phyloP scores from a whole-genome alignment of 257 asterid genomes.

The Plantago ovata region DNA sequence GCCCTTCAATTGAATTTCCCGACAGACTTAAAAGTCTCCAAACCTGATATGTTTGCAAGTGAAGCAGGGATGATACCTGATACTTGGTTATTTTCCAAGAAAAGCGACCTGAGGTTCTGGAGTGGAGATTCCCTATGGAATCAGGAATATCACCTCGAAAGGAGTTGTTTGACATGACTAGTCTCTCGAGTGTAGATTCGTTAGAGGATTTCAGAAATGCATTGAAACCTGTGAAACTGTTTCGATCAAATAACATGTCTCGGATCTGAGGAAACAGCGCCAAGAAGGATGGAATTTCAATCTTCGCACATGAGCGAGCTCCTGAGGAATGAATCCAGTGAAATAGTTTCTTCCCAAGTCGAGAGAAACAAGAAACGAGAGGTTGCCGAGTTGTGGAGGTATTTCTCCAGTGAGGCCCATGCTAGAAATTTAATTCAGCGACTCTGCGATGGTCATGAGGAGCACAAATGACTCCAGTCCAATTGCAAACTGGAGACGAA shows the following conservation, averaged over 20 bases:
- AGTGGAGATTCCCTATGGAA: conserved; percentile 2
- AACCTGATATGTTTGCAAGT: conserved; percentile 2
- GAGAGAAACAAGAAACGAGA: conserved; percentile 8
- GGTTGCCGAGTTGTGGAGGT: conserved; percentile 1
- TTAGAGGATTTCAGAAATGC: not conserved
- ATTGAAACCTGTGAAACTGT: not conserved
- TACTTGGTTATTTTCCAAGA: not conserved
- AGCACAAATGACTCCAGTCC: conserved; percentile 19
- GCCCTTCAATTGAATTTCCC: conserved; percentile 13
- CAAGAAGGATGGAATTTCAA: not conserved
- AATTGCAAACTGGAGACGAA: conserved; percentile 3
- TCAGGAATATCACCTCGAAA: not conserved
- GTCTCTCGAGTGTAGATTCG: not conserved
- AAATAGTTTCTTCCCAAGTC: conserved; percentile 1
- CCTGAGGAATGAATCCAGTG: not conserved
- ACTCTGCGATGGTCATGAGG: conserved; percentile 15
- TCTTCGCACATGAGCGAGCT: conserved; percentile 7
- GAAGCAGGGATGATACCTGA: conserved; percentile 1
- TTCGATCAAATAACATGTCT: too few species aligned
- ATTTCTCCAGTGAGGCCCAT: conserved; percentile 8
- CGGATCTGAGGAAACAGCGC: too few species aligned
- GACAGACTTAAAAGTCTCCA: not conserved
- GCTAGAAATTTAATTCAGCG: not conserved
- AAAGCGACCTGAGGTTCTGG: not conserved
- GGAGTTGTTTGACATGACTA: not conserved